Conservation (phyloP, 345 rosid species). For the Toxicodendron radicans region DNA sequence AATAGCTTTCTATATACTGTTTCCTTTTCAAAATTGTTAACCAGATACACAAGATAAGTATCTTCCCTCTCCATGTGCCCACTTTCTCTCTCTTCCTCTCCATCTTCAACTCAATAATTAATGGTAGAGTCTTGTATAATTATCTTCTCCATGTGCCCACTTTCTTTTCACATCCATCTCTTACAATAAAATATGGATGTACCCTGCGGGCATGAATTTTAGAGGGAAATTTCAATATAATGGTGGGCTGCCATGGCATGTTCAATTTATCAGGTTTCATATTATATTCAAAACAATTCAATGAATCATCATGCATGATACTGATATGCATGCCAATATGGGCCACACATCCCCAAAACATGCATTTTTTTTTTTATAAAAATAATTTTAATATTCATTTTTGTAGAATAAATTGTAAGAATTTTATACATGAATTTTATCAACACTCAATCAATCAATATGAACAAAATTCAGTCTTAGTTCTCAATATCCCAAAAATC, state of each 20-base stretch:
- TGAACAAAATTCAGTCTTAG: too few relatives aligned
- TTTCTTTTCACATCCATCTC: neutral
- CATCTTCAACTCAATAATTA: neutral
- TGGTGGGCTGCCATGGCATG: neutral
- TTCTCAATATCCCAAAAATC: too few relatives aligned
- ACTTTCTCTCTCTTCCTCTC: conserved; percentile 3
- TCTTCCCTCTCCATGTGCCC: conserved; percentile 33
- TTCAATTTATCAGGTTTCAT: too few relatives aligned
- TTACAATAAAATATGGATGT: neutral
- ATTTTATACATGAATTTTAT: too few relatives aligned
- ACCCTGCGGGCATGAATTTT: neutral
- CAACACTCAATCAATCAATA: too few relatives aligned
- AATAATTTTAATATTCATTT: too few relatives aligned
- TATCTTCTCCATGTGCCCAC: conserved; percentile 18
- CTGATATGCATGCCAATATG: too few relatives aligned
- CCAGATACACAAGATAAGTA: conserved; percentile 11
- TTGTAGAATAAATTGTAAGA: too few relatives aligned
- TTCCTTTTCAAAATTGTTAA: conserved; percentile 1
- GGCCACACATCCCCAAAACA: too few relatives aligned
- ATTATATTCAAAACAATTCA: too few relatives aligned
- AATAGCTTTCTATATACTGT: neutral
- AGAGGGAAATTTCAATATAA: neutral
- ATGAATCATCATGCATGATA: too few relatives aligned
- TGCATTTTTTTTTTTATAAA: too few relatives aligned
- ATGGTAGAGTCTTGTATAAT: conserved; percentile 10